Conservation (phyloP, 148 eudicot genomes). For the Cornus controversa region DNA sequence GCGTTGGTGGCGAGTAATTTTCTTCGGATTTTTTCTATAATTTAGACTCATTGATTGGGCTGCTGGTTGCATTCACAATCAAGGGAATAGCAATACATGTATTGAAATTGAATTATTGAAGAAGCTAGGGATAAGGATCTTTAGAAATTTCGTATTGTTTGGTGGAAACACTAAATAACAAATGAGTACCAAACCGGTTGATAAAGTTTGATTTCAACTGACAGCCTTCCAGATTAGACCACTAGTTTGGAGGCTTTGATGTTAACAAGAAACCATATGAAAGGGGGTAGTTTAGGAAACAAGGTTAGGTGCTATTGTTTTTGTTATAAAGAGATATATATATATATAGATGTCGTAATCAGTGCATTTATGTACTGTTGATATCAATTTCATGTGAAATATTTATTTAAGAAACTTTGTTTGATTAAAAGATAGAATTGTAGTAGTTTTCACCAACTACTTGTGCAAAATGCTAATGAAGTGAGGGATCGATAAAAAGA, state of each 20-base stretch:
- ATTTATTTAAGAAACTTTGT: too few relatives aligned
- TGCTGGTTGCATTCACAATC: too few relatives aligned
- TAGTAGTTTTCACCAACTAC: not conserved
- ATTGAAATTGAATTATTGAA: not conserved
- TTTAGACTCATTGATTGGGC: not conserved
- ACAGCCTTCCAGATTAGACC: not conserved
- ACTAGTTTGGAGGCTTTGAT: not conserved
- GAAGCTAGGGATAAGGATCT: not conserved
- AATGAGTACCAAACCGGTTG: not conserved
- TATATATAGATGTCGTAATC: too few relatives aligned
- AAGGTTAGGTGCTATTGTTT: not conserved
- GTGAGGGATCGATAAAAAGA: not conserved
- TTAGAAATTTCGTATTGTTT: slow-evolving; percentile 7
- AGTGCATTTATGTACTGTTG: too few relatives aligned
- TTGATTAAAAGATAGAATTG: not conserved
- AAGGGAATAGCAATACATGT: not conserved
- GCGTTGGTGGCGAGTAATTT: not conserved
- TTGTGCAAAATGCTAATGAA: not conserved
- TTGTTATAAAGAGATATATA: not conserved
- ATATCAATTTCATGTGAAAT: too few relatives aligned
- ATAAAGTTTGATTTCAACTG: not conserved
- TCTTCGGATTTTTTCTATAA: not conserved
- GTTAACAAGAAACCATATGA: not conserved
- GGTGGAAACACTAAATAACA: not conserved
- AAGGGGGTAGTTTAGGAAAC: not conserved